Percentiles rank a stretch among this genome's conserved stretches.
These are phyloP conservation scores for Alternaria alternata DNA, from an alignment of 2,329 filamentous ascomycete species.

Conservation along the genomic window DNA sequence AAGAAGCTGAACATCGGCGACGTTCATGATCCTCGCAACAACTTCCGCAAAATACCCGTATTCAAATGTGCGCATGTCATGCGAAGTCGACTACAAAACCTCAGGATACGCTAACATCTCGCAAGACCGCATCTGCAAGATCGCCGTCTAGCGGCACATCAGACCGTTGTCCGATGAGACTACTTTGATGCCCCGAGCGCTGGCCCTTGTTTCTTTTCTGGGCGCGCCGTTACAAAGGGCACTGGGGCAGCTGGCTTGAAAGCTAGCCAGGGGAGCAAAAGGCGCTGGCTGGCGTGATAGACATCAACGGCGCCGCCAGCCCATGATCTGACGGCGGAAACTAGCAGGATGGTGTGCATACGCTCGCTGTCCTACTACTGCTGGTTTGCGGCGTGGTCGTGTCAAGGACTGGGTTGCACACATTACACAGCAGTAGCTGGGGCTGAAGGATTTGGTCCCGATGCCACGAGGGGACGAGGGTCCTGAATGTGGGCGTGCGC, in stretches of 20 bases:
- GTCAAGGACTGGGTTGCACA: constrained; percentile 18
- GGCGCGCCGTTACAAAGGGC: constrained; percentile 23
- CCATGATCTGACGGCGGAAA: constrained; percentile 45
- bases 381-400: constrained; percentile 39
- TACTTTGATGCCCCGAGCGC: constrained; percentile 14
- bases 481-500: constrained; percentile 7
- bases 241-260: constrained; percentile 21
- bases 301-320: constrained; percentile 32
- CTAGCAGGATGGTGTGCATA: constrained; percentile 42
- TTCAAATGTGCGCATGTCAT: neutral
- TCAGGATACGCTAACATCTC: constrained; percentile 30
- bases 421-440: constrained; percentile 43
- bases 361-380: constrained; percentile 23
- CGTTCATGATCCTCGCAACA: neutral
- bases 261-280: constrained; percentile 30
- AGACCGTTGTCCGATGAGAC: constrained; percentile 30
- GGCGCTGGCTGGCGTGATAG: constrained; percentile 29
- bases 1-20: constrained; percentile 7
- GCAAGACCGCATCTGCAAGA: constrained; percentile 32
- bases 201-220: constrained; percentile 17
- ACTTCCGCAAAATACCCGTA: neutral
- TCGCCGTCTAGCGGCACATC: constrained; percentile 37
- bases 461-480: constrained; percentile 23
- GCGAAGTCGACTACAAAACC: constrained; percentile 5
- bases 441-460: constrained; percentile 25